Evolutionary conservation across 2,329 filamentous ascomycete genomes (phyloP).

Genomic region (Catunica adiposa): DNA sequence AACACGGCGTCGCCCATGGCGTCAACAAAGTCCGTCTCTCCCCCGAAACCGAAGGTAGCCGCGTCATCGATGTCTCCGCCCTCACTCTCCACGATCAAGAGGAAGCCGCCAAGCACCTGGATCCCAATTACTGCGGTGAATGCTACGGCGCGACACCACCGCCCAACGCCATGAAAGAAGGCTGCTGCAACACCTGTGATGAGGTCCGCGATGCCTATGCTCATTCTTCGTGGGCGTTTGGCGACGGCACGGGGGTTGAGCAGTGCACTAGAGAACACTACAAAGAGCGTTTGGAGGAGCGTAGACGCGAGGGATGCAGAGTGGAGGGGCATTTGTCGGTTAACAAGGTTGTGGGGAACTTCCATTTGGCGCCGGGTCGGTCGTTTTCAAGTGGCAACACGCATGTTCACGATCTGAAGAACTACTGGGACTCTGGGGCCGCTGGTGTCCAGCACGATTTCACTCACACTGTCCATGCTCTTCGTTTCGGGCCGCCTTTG

Average conservation of each 20-base stretch:
- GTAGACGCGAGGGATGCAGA: constrained; percentile 83
- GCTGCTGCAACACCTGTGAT: constrained; percentile 93
- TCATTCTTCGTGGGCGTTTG: constrained; percentile 79
- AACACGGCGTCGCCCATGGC: constrained; percentile 84
- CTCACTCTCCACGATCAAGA: constrained; percentile 32
- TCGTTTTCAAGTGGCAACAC: constrained; percentile 93
- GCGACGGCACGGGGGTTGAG: constrained; percentile 77
- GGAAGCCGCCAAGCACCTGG: constrained; percentile 59
- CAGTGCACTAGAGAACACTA: constrained; percentile 95
- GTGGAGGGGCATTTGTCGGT: constrained; percentile 84
- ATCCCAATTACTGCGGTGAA: constrained; percentile 79
- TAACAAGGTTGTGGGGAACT: constrained; percentile 98
- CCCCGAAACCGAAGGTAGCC: constrained; percentile 56
- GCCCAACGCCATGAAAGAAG: constrained; percentile 52
- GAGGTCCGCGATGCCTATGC: constrained; percentile 94
- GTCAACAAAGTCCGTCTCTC: constrained; percentile 77
- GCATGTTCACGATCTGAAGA: constrained; percentile 94
- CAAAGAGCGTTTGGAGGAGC: constrained; percentile 68
- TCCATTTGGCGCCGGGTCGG: constrained; percentile 91
- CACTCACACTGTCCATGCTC: constrained; percentile 69
- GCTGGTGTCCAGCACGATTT: constrained; percentile 62
- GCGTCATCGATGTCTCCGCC: constrained; percentile 52
- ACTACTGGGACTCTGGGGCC: constrained; percentile 66
- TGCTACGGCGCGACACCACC: constrained; percentile 80
- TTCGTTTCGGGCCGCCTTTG: constrained; percentile 85